These are phyloP conservation scores for Arabidopsis arenosa DNA, from an alignment of 345 rosid genomes.

Conservation along the genomic window DNA sequence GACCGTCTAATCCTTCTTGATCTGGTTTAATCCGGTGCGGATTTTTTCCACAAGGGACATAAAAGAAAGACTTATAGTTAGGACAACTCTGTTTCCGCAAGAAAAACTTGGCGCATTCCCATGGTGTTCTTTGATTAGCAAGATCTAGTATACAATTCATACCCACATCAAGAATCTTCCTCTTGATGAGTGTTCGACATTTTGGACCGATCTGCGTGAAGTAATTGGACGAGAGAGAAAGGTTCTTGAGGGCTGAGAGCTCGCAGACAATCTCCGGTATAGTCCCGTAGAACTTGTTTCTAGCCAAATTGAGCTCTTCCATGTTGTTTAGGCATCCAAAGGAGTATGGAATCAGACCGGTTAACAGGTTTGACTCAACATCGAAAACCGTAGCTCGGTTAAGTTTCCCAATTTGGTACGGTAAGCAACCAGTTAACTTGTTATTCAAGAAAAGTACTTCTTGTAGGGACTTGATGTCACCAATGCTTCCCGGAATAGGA, in stretches of 20 bases:
- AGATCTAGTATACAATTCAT: slow-evolving; percentile 77
- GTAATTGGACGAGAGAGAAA: slow-evolving; percentile 69
- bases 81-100: slow-evolving; percentile 61
- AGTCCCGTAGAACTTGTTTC: slow-evolving; percentile 63
- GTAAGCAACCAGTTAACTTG: slow-evolving; percentile 72
- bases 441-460: slow-evolving; percentile 76
- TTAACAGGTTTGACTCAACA: slow-evolving; percentile 59
- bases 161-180: slow-evolving; percentile 61
- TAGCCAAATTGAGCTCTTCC: slow-evolving; percentile 72
- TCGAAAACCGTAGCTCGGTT: slow-evolving; percentile 63
- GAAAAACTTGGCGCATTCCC: slow-evolving; percentile 64
- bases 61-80: slow-evolving; percentile 48
- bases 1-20: slow-evolving; percentile 26
- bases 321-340: slow-evolving; percentile 66
- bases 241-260: slow-evolving; percentile 58
- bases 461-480: slow-evolving; percentile 49
- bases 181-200: slow-evolving; percentile 60
- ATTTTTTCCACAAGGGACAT: slow-evolving; percentile 53
- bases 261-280: slow-evolving; percentile 73
- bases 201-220: slow-evolving; percentile 64
- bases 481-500: slow-evolving; percentile 55
- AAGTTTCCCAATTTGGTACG: slow-evolving; percentile 73
- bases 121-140: slow-evolving; percentile 64
- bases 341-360: slow-evolving; percentile 67
- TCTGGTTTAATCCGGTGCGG: slow-evolving; percentile 26